Evolutionary conservation across 495 filamentous ascomycete species (phyloP), one percentile per base, ranked within the genome.

Genomic region (Hypoxylon subgilvum): DNA sequence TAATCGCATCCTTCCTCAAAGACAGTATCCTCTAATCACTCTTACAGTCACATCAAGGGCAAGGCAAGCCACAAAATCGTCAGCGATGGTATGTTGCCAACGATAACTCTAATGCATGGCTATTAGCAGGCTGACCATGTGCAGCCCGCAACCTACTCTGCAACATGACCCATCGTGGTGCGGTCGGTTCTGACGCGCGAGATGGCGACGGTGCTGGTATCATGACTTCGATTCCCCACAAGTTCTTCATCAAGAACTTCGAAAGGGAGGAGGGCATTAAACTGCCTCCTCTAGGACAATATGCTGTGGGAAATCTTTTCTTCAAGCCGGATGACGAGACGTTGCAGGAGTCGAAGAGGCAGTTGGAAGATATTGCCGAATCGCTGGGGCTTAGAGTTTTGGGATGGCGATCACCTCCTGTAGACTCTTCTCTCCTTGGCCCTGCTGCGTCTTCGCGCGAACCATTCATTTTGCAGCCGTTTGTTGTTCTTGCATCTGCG

Each of bases 111-210:
- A 23, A 13, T 14, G 10, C 18, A 23, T 18, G 1, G 13, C 10
- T 2, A 18, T 18, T n/a, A 13, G 7, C 19, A 52, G 23, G 17
- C 66, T 69, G 64, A 66, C 50, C n/a, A 12, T 31, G 8, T 13
- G 13, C 66, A 95, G 91, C 94, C 45, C 88, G 90, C 57, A 93
- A 91, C 72, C 82, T 99, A 35, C 85, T 99, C 51, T 99, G 95
- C 79, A 99, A 99, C 81, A 99, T 99, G 94, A 97, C 94, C 82
- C 94, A 99, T 79, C 88, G 94, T 70, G 94, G 94, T 78, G 94
- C 94, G 49, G 94, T 99, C 66, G 94, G 94, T 52, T 97, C 94
- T 8, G 94, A 99, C 80, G 92, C 90, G 50, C 88, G 94, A 74
- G 94, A 99, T 73, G 94, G 94, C 64, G 94, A 99, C 67, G 94